phyloP scores from a whole-genome alignment of 2,329 filamentous ascomycete genomes.

The Pseudofabraea citricarpa region DNA sequence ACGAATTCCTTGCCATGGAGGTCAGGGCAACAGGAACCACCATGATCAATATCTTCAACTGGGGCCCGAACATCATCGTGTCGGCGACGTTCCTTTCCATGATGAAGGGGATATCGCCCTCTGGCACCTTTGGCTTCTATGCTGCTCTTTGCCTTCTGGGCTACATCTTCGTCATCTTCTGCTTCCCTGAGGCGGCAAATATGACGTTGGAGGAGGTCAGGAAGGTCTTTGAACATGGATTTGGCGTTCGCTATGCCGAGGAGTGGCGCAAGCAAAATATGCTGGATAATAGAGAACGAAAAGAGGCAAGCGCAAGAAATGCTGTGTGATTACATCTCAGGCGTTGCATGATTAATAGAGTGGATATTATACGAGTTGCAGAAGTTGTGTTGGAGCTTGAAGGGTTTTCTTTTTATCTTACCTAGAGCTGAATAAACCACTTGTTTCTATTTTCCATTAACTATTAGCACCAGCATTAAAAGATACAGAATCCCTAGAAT shows the following conservation, averaged over 20 bases:
- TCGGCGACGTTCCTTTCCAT: slow-evolving; percentile 43
- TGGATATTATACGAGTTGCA: too few species aligned
- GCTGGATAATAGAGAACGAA: neutral
- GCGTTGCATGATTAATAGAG: too few species aligned
- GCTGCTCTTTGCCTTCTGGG: slow-evolving; percentile 41
- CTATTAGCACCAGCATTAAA: too few species aligned
- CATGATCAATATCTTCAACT: slow-evolving; percentile 41
- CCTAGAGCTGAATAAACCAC: too few species aligned
- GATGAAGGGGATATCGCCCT: slow-evolving; percentile 43
- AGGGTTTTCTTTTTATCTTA: too few species aligned
- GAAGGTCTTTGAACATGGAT: slow-evolving; percentile 40
- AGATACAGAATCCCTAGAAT: too few species aligned
- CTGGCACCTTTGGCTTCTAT: slow-evolving; percentile 46
- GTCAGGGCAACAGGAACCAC: slow-evolving; percentile 43
- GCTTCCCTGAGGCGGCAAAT: slow-evolving; percentile 46
- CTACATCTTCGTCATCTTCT: slow-evolving; percentile 41
- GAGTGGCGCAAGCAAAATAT: slow-evolving; percentile 22
- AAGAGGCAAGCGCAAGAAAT: neutral
- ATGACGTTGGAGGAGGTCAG: slow-evolving; percentile 45
- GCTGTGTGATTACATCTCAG: neutral
- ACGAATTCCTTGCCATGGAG: slow-evolving; percentile 41
- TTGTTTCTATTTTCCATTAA: too few species aligned
- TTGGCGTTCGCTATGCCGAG: slow-evolving; percentile 35
- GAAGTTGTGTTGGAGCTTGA: too few species aligned
- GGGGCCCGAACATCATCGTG: slow-evolving; percentile 44